Percentiles rank a stretch among this genome's conserved stretches.
These are phyloP conservation scores for Talaromyces albobiverticillius DNA, from an alignment of 2,329 filamentous ascomycete genomes.

Conservation along the genomic window DNA sequence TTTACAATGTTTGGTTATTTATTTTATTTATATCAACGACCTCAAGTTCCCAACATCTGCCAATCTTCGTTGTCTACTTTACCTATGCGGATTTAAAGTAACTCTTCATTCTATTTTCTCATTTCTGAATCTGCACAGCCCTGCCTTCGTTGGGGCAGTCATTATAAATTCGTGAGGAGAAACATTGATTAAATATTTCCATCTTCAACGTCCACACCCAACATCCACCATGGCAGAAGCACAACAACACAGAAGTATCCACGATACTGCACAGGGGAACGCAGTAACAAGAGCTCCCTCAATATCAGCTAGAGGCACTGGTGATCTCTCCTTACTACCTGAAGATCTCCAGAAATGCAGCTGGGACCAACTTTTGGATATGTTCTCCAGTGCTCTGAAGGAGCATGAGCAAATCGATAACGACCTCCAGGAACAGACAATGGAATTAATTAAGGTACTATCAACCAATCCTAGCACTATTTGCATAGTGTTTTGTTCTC, in stretches of 20 bases:
- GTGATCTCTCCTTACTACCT: constrained; percentile 7
- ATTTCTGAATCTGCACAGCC: no score
- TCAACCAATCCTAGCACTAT: background rate
- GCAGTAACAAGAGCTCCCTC: background rate
- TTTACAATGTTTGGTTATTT: background rate
- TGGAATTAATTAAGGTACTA: constrained; percentile 65
- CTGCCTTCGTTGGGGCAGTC: no score
- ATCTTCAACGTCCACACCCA: background rate
- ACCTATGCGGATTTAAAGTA: no score
- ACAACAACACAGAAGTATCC: background rate
- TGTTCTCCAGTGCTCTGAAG: constrained; percentile 65
- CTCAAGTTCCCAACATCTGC: background rate
- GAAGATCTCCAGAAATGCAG: constrained; percentile 15
- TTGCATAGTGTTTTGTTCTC: background rate
- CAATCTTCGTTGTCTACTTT: background rate
- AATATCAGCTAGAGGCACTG: background rate
- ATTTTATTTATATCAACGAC: background rate
- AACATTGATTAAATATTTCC: no score
- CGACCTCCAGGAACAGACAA: constrained; percentile 64
- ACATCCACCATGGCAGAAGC: background rate
- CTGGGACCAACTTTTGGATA: constrained; percentile 72
- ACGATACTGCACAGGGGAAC: background rate
- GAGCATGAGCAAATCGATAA: constrained; percentile 63
- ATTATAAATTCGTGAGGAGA: no score
- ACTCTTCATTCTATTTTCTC: no score